Evolutionary conservation across 192 early-diverging fungal genomes (phyloP), one percentile per base, ranked within the genome.

Genomic region (Glomus cerebriforme): DNA sequence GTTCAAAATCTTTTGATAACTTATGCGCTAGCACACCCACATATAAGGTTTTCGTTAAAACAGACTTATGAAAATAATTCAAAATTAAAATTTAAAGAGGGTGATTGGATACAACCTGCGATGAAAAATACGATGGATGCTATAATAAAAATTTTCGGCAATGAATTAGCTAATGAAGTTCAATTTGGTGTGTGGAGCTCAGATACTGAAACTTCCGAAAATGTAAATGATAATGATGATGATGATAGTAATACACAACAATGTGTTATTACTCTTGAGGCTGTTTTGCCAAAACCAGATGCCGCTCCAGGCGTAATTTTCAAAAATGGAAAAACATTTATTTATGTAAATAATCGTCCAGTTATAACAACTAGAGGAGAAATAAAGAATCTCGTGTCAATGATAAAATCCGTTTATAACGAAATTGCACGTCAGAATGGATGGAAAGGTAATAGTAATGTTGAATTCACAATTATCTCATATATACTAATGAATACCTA

Each of bases 261-360:
- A 22, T 39, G 17, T 17, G 13, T n/a, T 22, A 59, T 76, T 8
- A 29, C 60, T 8, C 34, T 77, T 54, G 79, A 80, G 45, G 78
- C 71, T 19, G 39, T 81, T 13, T 31, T 83, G 7, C 81, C 83
- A 27, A 78, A 59, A 9, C 34, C 29, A 3, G 79, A 75, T 62
- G 76, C 83, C 58, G 85, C 76, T 27, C 79, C 80, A 29, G 31
- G 26, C 2, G 15, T 75, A 17, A 66, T 82, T 22, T 82, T 69
- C 29, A 79, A 77, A 27, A 78, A 77, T 10, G 83, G 84, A 49
- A 75, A 54, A 70, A 71, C 78, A 6, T 86, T 81, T 68, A 64
- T 86, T 35, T 84, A 84, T 49, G 79, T 84, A 8, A 86, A 86
- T 54, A 63, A 73, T 32, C 81, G 83, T 63, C 85, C 85, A 0